Base-by-base conservation (phyloP, 192 early-diverging fungal genomes). In the Umbelopsis sp. region DNA sequence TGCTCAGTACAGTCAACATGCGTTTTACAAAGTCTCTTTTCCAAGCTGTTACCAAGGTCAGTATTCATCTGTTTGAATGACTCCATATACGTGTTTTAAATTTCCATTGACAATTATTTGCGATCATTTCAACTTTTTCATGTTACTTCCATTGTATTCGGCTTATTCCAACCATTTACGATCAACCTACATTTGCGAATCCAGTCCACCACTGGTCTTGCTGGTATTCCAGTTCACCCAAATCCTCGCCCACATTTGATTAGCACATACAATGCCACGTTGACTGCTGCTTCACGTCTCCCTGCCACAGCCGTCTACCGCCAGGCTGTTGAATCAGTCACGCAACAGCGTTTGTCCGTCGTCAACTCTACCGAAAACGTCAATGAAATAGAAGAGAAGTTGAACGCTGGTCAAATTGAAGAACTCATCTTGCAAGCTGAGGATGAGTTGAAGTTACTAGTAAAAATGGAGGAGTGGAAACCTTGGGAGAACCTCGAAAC, bases 371-470 rank as follows among this genome's bases (percentile, higher is more conserved):
- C 87, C 66, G 89, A 92, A 70, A 89, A 93, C 67, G 79, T 92
- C 49, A 52, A 72, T 47, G 85, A 87, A 75, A 95, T 96, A 74
- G 97, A 98, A 83, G 68, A 87, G 74, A 76, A 88, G 50, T 83
- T 96, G 34, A 82, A 82, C 72, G 88, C 82, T 38, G 95, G 95
- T 34, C 93, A 95, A 82, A 92, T 98, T 72, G 97, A 98, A 80
- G 95, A 98, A 85, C 82, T 98, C 6, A 91, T 97, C 69, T 73
- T 80, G 44, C 93, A 93, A 77, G 97, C 97, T 9, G 84, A 95
- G 71, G 94, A 94, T 51, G 97, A 98, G 79, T 83, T 95, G 67
- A 89, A 86, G 71, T 83, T 98, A 44, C 86, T 94, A 24, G 80
- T 70, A 49, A 89, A 94, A 77, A 91, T 98, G 90, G 88, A 90